Evolutionary conservation across 805 yeast genomes (phyloP).

Genomic region (Wickerhamomyces sydowiorum): DNA sequence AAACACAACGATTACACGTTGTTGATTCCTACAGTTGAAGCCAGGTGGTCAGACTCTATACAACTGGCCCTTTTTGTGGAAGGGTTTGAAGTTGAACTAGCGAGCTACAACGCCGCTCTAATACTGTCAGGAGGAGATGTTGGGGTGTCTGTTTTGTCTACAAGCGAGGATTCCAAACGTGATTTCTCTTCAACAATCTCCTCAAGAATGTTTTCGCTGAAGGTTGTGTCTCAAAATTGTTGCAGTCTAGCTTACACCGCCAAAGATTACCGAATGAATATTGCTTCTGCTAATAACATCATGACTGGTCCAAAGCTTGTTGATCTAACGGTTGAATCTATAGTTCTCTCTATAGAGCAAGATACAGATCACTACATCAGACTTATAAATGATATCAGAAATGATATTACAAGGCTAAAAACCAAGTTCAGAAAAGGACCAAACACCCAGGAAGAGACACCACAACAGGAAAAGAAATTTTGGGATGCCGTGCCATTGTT

Average conservation of each 20-base stretch:
- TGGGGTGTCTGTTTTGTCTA: not conserved
- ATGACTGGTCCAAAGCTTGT: not conserved
- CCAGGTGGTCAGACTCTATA: too few species aligned
- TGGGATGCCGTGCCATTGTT: slow-evolving; percentile 1
- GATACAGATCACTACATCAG: not conserved
- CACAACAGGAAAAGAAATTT: too few species aligned
- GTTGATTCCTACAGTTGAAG: too few species aligned
- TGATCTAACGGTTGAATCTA: not conserved
- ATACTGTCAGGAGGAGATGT: not conserved
- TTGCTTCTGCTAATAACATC: not conserved
- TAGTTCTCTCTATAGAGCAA: not conserved
- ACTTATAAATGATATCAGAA: not conserved
- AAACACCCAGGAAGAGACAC: too few species aligned
- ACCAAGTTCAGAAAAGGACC: too few species aligned
- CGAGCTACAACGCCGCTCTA: not conserved
- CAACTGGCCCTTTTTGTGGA: not conserved
- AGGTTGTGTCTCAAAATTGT: not conserved
- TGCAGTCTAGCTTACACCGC: not conserved
- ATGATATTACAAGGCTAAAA: not conserved
- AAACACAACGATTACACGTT: too few species aligned
- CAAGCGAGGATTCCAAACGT: not conserved
- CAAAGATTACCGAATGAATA: not conserved
- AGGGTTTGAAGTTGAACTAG: not conserved
- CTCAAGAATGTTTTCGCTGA: not conserved
- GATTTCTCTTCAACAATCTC: not conserved